These are phyloP conservation scores for Collybia sp. DNA, from an alignment of 768 basidiomycete species.

Conservation along the genomic window DNA sequence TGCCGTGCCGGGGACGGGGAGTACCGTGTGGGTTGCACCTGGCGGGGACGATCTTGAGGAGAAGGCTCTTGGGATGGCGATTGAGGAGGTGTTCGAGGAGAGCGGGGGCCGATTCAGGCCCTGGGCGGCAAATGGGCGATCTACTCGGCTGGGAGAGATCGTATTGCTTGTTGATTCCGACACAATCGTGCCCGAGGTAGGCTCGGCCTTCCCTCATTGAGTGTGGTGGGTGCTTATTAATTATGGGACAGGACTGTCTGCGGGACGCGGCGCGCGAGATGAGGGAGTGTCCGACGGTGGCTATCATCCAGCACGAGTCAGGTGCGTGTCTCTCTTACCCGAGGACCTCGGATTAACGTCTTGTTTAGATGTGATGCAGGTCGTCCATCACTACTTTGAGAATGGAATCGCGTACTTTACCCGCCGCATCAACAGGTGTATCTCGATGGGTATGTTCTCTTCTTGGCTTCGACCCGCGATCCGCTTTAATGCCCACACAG, in stretches of 20 bases:
- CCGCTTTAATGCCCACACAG: too few species aligned
- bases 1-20: too few species aligned
- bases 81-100: slow-evolving; percentile 67
- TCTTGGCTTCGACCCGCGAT: too few species aligned
- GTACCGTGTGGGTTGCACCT: too few species aligned
- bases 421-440: slow-evolving; percentile 77
- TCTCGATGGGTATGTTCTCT: slow-evolving; percentile 74
- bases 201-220: slow-evolving; percentile 1
- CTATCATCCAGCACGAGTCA: slow-evolving; percentile 88
- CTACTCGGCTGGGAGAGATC: slow-evolving; percentile 72
- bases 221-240: too few species aligned
- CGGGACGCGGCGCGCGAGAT: slow-evolving; percentile 87
- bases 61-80: slow-evolving; percentile 62
- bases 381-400: slow-evolving; percentile 86
- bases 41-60: too few species aligned
- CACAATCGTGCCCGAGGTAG: slow-evolving; percentile 72
- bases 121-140: slow-evolving; percentile 73
- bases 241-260: slow-evolving; percentile 65
- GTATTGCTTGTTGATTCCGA: slow-evolving; percentile 83
- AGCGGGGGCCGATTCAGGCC: slow-evolving; percentile 58
- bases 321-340: slow-evolving; percentile 43
- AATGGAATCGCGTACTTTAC: slow-evolving; percentile 90
- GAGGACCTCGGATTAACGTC: not conserved
- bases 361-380: slow-evolving; percentile 76
- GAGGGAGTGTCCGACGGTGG: slow-evolving; percentile 74